Evolutionary conservation across 768 basidiomycete species (phyloP).

Genomic region (Lepiota subincarnata): DNA sequence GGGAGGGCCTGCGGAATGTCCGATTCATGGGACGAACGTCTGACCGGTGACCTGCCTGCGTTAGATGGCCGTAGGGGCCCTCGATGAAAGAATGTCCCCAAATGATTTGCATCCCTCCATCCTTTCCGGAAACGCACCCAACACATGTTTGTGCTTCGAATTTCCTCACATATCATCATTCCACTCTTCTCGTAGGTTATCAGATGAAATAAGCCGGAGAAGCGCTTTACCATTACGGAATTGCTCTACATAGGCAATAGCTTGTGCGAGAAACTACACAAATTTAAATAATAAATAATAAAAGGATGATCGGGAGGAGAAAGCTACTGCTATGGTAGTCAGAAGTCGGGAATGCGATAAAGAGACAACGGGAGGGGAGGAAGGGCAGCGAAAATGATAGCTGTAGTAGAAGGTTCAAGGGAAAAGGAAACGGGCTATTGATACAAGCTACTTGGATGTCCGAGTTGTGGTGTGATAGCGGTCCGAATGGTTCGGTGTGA

Average conservation of each 20-base stretch:
- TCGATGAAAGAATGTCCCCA: neutral
- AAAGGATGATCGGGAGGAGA: too few relatives aligned
- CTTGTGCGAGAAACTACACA: neutral
- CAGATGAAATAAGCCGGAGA: conserved; percentile 2
- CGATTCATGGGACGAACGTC: too few relatives aligned
- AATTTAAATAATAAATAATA: neutral
- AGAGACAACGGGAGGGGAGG: neutral
- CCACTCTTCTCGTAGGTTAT: conserved; percentile 2
- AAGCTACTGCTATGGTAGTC: neutral
- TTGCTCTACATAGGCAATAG: conserved; percentile 9
- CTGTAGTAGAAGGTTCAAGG: neutral
- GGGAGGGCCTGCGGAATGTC: too few relatives aligned
- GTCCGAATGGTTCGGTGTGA: conserved; percentile 27
- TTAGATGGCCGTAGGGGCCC: too few relatives aligned
- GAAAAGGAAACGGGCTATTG: conserved; percentile 13
- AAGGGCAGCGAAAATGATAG: neutral
- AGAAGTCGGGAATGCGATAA: neutral
- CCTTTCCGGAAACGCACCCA: neutral
- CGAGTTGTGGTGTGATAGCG: neutral
- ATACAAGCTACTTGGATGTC: conserved; percentile 20
- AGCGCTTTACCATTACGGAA: conserved; percentile 8
- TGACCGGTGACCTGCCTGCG: too few relatives aligned
- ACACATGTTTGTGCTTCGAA: conserved; percentile 2
- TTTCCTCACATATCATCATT: neutral
- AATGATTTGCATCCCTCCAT: conserved; percentile 7